Evolutionary conservation across 495 filamentous ascomycete species (phyloP).

Genomic region (Podospora conica): DNA sequence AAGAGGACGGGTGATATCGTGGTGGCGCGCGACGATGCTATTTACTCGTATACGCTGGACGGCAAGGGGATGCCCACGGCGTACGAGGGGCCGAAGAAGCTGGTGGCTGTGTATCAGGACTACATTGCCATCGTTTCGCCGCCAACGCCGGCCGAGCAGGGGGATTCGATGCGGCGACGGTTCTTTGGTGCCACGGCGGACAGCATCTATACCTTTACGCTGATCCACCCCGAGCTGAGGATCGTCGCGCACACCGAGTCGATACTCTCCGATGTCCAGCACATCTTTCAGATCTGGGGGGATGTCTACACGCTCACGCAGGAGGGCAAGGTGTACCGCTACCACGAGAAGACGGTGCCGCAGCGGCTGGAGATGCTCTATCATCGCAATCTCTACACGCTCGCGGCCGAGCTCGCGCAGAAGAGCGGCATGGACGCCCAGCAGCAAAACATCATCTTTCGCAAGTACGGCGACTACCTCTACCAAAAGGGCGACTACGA

Average conservation of each 20-base stretch:
- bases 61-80: conserved; percentile 82
- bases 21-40: conserved; percentile 86
- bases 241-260: conserved; percentile 87
- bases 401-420: conserved; percentile 90
- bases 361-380: conserved; percentile 93
- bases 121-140: conserved; percentile 89
- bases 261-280: conserved; percentile 68
- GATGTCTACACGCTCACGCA: conserved; percentile 81
- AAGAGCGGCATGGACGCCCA: conserved; percentile 70
- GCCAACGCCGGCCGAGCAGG: conserved; percentile 46
- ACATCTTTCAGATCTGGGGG: conserved; percentile 82
- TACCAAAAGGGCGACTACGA: conserved; percentile 94
- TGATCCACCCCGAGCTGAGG: conserved; percentile 84
- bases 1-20: conserved; percentile 74
- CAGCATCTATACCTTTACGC: conserved; percentile 75
- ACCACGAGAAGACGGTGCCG: conserved; percentile 85
- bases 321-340: conserved; percentile 87
- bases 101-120: conserved; percentile 73
- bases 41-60: conserved; percentile 84
- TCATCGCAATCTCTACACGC: conserved; percentile 82
- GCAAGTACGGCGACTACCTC: conserved; percentile 91
- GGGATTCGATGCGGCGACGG: conserved; percentile 45
- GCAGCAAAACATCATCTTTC: conserved; percentile 85
- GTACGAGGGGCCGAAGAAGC: conserved; percentile 83
- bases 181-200: conserved; percentile 65